Conservation (phyloP, 768 basidiomycete genomes). For the Xerocomellus intermedius region DNA sequence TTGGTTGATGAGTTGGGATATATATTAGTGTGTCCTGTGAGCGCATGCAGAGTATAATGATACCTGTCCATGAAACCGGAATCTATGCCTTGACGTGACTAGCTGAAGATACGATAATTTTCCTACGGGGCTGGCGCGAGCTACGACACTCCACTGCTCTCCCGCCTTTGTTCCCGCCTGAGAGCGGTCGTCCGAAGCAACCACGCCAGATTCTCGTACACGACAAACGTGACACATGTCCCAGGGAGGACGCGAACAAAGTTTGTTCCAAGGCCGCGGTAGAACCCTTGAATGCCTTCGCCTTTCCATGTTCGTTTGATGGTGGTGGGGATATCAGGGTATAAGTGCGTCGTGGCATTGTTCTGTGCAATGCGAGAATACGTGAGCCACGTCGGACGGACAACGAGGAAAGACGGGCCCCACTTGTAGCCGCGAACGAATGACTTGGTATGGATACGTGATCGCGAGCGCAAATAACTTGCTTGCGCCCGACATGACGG, state of each 20-base stretch:
- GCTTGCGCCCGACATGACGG: conserved; percentile 86
- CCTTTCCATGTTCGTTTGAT: conserved; percentile 76
- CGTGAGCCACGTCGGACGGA: background rate
- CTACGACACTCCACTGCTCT: conserved; percentile 2
- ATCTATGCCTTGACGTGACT: background rate
- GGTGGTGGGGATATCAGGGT: conserved; percentile 81
- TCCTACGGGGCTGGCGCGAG: background rate
- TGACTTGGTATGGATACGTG: conserved; percentile 98
- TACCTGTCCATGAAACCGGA: conserved; percentile 1
- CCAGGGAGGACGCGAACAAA: conserved; percentile 93
- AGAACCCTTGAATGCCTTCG: conserved; percentile 86
- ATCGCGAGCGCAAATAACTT: conserved; percentile 79
- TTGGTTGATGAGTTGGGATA: too few species aligned
- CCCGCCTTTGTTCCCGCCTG: conserved; percentile 39
- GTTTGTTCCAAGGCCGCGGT: conserved; percentile 93
- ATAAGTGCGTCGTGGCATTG: conserved; percentile 60
- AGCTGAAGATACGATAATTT: conserved; percentile 8
- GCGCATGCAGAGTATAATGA: conserved; percentile 9
- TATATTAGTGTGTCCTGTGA: background rate
- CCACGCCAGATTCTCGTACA: conserved; percentile 93
- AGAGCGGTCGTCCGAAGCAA: conserved; percentile 64
- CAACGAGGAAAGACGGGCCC: conserved; percentile 12
- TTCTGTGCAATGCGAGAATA: conserved; percentile 42
- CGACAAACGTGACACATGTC: conserved; percentile 97
- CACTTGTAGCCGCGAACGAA: conserved; percentile 92